Base-by-base conservation (phyloP, 2,329 filamentous ascomycete genomes). In the Septoria linicola region DNA sequence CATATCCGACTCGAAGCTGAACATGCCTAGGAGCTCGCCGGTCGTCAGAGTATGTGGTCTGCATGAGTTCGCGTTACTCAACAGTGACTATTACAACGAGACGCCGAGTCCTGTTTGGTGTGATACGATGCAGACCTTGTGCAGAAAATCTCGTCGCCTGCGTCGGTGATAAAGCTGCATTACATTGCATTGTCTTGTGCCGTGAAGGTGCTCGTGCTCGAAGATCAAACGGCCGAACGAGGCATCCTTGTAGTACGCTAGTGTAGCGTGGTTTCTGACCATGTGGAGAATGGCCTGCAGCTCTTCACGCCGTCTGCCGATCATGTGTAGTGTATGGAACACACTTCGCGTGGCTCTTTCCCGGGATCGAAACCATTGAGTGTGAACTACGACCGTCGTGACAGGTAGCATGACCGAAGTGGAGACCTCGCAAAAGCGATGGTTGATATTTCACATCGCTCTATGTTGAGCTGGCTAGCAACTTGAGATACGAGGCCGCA, bases 1-100 rank as follows among this genome's bases (percentile, higher is more conserved):
- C 8, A 75, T 62, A 3, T 61, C 59, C 10, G 62, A 63, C 49
- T 73, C 65, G 55, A 75, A 75, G 60, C 70, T 74, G 1, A 72
- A 66, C 53, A 13, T 34, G 31, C 11, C 13, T 34, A 34, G 31
- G 31, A 34, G 31, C 11, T 34, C 31, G 31, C 31, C 31, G 31
- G n/a, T 16, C 6, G 31, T n/a, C 7, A 30, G 31, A 34, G 31
- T 39, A 4, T 25, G 14, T 27, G 5, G 23, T 27, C 10, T 27
- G 23, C 23, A 27, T 27, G 23, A 27, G 23, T 27, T 27, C 10
- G 23, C 23, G 5, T 27, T n/a, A n/a, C n/a, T n/a, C n/a, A n/a
- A n/a, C n/a, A n/a, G n/a, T n/a, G n/a, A n/a, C n/a, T n/a, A n/a
- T n/a, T n/a, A n/a, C n/a, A n/a, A n/a, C n/a, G n/a, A n/a, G n/a